phyloP scores from a whole-genome alignment of 257 asterid genomes.

The Solanum gracilifrons region DNA sequence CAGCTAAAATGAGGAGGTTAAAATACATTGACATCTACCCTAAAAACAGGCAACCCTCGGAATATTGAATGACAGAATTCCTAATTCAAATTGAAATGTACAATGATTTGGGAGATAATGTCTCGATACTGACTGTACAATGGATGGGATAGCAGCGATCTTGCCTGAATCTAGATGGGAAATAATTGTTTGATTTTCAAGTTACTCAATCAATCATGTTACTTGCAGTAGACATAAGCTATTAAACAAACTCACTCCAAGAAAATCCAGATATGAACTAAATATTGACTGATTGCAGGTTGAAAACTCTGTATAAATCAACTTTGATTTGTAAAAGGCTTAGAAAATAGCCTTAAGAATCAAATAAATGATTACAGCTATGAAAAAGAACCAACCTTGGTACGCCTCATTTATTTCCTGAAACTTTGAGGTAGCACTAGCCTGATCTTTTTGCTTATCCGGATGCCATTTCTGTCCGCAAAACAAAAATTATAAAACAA shows the following conservation, averaged over 20 bases:
- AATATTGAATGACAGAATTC: background rate
- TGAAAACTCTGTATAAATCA: background rate
- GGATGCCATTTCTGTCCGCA: conserved; percentile 91
- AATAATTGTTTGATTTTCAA: background rate
- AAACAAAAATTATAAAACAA: background rate
- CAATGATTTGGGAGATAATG: too few relatives aligned
- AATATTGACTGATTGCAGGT: background rate
- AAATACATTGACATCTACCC: background rate
- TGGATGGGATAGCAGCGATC: background rate
- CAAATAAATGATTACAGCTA: background rate
- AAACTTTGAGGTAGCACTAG: conserved; percentile 54
- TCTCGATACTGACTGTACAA: background rate
- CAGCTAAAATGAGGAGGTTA: background rate
- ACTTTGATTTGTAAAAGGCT: background rate
- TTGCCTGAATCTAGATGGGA: background rate
- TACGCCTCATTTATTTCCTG: conserved; percentile 94
- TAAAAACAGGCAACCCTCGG: background rate
- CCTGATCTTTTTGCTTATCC: conserved; percentile 71
- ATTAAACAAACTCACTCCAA: background rate
- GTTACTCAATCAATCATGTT: background rate
- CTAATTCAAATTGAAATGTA: too few relatives aligned
- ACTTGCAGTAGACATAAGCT: background rate
- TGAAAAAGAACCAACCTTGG: conserved; percentile 36
- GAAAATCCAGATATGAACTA: background rate
- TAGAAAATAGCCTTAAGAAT: background rate